Evolutionary conservation across 192 early-diverging fungal species (phyloP).

Genomic region (Chytriomyces confervae): DNA sequence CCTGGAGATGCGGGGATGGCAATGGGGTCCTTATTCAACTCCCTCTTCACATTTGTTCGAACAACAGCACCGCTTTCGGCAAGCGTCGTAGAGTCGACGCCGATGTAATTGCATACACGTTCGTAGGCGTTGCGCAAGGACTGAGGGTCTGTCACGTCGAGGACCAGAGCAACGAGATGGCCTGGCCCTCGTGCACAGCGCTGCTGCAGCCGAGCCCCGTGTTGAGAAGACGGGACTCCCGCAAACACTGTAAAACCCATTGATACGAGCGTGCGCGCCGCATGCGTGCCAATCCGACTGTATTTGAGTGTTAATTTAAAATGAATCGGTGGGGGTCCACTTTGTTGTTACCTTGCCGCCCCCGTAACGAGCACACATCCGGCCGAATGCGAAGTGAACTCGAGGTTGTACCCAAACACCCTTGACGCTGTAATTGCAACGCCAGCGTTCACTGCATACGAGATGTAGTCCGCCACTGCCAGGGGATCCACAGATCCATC

Average conservation of each 20-base stretch:
- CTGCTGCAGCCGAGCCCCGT: slow-evolving; percentile 37
- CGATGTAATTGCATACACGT: slow-evolving; percentile 9
- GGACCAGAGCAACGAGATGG: slow-evolving; percentile 42
- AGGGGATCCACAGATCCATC: slow-evolving; percentile 32
- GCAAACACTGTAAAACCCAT: slow-evolving; percentile 54
- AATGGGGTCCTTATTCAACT: neutral
- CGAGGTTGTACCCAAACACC: slow-evolving; percentile 36
- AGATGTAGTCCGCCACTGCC: slow-evolving; percentile 36
- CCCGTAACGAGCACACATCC: slow-evolving; percentile 39
- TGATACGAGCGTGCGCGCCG: slow-evolving; percentile 36
- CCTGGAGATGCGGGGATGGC: neutral
- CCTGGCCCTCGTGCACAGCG: slow-evolving; percentile 9
- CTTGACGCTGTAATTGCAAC: slow-evolving; percentile 26
- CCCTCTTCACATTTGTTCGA: neutral
- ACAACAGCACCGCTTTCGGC: neutral
- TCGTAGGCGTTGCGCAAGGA: slow-evolving; percentile 22
- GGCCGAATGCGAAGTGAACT: slow-evolving; percentile 28
- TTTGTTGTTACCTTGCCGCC: slow-evolving; percentile 17
- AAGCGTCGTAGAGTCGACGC: neutral
- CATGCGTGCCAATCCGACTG: slow-evolving; percentile 31
- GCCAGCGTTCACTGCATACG: slow-evolving; percentile 29
- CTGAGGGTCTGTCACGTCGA: slow-evolving; percentile 47
- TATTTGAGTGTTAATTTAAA: neutral
- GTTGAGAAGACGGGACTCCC: slow-evolving; percentile 41
- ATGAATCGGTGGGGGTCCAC: neutral